Conservation (phyloP, 2,329 filamentous ascomycete genomes). For the Colletotrichum filicis region DNA sequence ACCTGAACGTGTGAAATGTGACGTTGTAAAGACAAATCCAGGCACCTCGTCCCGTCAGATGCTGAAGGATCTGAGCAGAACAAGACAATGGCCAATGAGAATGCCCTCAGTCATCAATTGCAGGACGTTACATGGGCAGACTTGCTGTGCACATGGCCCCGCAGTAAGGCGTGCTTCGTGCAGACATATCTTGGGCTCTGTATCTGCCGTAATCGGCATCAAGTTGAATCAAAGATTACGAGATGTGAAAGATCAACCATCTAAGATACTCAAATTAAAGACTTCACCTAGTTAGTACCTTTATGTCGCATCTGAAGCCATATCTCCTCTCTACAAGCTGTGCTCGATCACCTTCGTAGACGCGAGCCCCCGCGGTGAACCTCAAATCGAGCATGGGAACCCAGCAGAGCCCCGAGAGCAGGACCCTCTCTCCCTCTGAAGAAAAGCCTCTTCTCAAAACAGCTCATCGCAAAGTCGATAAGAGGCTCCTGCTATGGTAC, state of each 20-base stretch:
- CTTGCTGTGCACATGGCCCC: slow-evolving; percentile 27
- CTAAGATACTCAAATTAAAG: accelerated
- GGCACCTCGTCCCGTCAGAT: not conserved
- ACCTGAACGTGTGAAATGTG: no score
- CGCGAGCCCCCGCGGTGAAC: no score
- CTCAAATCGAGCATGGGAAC: not conserved
- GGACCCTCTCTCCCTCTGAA: not conserved
- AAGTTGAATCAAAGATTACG: not conserved
- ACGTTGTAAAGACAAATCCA: no score
- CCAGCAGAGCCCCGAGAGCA: not conserved
- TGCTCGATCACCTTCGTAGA: no score
- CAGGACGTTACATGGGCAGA: not conserved
- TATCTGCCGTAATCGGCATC: not conserved
- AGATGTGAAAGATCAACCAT: no score
- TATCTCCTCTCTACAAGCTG: no score
- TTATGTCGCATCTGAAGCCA: no score
- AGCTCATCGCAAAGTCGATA: slow-evolving; percentile 39
- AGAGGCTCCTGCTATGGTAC: slow-evolving; percentile 40
- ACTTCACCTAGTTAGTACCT: no score
- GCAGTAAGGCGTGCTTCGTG: slow-evolving; percentile 36
- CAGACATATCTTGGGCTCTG: not conserved
- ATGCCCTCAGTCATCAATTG: not conserved
- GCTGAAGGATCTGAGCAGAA: accelerated
- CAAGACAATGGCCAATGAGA: not conserved
- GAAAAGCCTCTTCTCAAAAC: slow-evolving; percentile 25